Conservation (phyloP, 2,329 filamentous ascomycete genomes). For the Nannizziopsis arthrosporioides region DNA sequence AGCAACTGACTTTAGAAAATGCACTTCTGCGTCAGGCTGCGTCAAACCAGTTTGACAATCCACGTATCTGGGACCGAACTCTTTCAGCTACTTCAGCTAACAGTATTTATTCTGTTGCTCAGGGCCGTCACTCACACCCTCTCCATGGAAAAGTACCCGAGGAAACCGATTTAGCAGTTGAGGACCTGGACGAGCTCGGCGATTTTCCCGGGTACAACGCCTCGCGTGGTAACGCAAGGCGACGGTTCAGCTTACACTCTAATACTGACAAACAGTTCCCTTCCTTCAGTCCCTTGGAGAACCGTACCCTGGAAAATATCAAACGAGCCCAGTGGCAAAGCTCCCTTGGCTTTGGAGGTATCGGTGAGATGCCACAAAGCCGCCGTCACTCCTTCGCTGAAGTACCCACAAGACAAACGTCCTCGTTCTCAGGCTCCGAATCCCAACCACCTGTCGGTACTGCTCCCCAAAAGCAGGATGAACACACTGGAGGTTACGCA, state of each 20-base stretch:
- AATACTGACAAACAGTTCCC: slow-evolving; percentile 34
- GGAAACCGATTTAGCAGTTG: slow-evolving; percentile 34
- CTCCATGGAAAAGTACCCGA: slow-evolving; percentile 34
- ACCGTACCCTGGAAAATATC: slow-evolving; percentile 35
- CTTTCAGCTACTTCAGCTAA: slow-evolving; percentile 31
- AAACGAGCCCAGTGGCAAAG: slow-evolving; percentile 42
- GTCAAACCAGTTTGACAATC: slow-evolving; percentile 24
- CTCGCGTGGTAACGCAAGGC: slow-evolving; percentile 27
- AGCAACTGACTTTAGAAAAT: slow-evolving; percentile 38
- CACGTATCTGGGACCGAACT: slow-evolving; percentile 31
- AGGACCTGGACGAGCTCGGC: slow-evolving; percentile 36
- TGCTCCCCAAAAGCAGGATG: slow-evolving; percentile 27
- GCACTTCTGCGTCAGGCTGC: slow-evolving; percentile 37
- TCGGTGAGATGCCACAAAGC: slow-evolving; percentile 38
- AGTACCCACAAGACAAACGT: slow-evolving; percentile 38
- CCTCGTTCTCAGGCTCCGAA: slow-evolving; percentile 30
- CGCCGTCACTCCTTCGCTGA: slow-evolving; percentile 43
- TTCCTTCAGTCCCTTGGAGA: slow-evolving; percentile 29
- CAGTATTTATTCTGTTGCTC: slow-evolving; percentile 25
- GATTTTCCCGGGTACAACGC: slow-evolving; percentile 31
- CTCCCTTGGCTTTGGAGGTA: slow-evolving; percentile 38
- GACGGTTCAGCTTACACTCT: slow-evolving; percentile 37
- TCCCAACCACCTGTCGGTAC: slow-evolving; percentile 18
- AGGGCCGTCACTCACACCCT: slow-evolving; percentile 26
- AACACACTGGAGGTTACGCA: slow-evolving; percentile 26